Evolutionary conservation across 176 grass and related monocot species (phyloP), one percentile per base, ranked within the genome.

Genomic region (Musa schizocarpa): DNA sequence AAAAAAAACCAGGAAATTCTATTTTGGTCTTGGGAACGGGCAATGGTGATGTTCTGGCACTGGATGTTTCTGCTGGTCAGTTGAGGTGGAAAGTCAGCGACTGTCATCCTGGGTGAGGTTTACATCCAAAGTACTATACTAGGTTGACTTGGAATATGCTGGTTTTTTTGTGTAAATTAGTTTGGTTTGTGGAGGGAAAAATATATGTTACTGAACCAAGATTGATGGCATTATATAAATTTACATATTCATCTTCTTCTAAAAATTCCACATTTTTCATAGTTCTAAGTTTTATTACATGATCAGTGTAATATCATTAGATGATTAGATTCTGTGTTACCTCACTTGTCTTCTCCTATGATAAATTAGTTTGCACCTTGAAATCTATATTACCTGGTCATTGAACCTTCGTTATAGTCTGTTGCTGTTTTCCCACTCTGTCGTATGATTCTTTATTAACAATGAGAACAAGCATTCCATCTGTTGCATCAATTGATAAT

Each of bases 21-120:
- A 58, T 92, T 14, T 81, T 92, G 13, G 82, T 89, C 73, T 82
- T 92, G 81, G 90, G 90, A 57, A 92, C 90, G 19, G 90, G 90
- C 25, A 87, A 77, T 72, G 90, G 90, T 2, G 90, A 92, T 85
- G 77, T 87, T 63, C 78, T 93, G 51, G 87, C 90, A 1, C 79
- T 93, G 29, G 90, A 93, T 76, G 82, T 89, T 1, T 81, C 90
- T 2, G 85, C 80, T 12, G 90, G 87, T 9, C 71, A 93, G 19
- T 89, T 85, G 87, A 93, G 79, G 66, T 93, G 90, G 90, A 85
- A 82, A 73, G 54, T 87, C 74, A 87, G 51, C n/a, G 87, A 93
- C 51, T 89, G 87, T 52, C 82, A 89, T 71, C 80, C 87, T 77
- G 90, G 90, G 90, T 93, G 81, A 54, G 87, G 74, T 82, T 76